These are phyloP conservation scores for Lachancea fermentati DNA, from an alignment of 805 yeast species.

Conservation along the genomic window DNA sequence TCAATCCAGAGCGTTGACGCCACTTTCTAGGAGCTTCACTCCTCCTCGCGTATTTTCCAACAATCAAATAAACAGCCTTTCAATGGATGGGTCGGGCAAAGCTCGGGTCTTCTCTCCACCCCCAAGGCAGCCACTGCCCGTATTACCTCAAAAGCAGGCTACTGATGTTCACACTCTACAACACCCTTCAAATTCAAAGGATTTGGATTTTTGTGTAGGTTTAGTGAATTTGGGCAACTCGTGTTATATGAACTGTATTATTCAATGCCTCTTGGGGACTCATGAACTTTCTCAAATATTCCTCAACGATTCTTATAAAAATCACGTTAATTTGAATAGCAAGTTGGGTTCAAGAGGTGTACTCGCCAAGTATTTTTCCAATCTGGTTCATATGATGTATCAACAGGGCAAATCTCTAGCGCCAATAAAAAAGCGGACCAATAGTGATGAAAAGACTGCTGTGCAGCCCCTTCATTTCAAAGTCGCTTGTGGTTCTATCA, in stretches of 20 bases:
- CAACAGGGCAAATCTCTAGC: conserved; percentile 24
- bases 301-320: conserved; percentile 51
- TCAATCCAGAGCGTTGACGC: conserved; percentile 5
- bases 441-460: conserved; percentile 33
- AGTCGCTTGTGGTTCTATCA: conserved; percentile 58
- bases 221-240: conserved; percentile 80
- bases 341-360: conserved; percentile 77
- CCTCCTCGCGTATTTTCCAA: conserved; percentile 1
- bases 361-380: conserved; percentile 63
- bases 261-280: conserved; percentile 82
- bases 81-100: background rate
- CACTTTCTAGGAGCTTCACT: conserved; percentile 4
- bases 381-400: conserved; percentile 50
- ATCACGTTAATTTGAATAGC: conserved; percentile 66
- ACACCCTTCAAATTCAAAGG: conserved; percentile 3
- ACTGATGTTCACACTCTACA: background rate
- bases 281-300: conserved; percentile 60
- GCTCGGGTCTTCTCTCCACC: conserved; percentile 6
- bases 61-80: background rate
- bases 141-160: conserved; percentile 21
- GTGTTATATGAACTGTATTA: conserved; percentile 84
- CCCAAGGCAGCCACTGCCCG: conserved; percentile 17
- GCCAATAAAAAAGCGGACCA: background rate
- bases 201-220: conserved; percentile 54
- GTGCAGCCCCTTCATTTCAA: conserved; percentile 64